These are phyloP conservation scores for Sclerotiophoma versabilis DNA, from an alignment of 2,329 filamentous ascomycete genomes.

Conservation along the genomic window DNA sequence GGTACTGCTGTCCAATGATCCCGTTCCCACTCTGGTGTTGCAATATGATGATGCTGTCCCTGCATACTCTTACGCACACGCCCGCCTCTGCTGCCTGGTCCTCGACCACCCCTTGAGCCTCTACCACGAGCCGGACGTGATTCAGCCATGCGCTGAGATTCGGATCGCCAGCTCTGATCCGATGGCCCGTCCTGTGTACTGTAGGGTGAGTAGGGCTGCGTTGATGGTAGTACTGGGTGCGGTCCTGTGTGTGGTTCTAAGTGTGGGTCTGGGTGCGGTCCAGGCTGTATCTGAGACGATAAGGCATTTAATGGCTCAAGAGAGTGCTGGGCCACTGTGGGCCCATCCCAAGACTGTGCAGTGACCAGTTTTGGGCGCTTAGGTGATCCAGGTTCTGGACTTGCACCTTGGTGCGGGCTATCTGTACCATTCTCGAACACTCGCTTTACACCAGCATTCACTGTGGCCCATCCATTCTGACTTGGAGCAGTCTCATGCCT, in stretches of 20 bases:
- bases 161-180: slow-evolving; percentile 43
- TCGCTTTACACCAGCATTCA: slow-evolving; percentile 54
- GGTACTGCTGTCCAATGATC: slow-evolving; percentile 45
- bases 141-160: slow-evolving; percentile 40
- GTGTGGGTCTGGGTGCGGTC: slow-evolving; percentile 24
- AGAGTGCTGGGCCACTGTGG: slow-evolving; percentile 20
- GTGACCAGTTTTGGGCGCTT: slow-evolving; percentile 56
- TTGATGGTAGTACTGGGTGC: slow-evolving; percentile 30
- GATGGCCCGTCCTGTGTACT: slow-evolving; percentile 37
- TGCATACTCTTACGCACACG: slow-evolving; percentile 50
- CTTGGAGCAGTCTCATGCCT: slow-evolving; percentile 25
- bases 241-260: slow-evolving; percentile 34
- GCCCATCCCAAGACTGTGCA: background rate
- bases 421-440: slow-evolving; percentile 46
- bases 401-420: slow-evolving; percentile 30
- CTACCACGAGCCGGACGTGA: slow-evolving; percentile 44
- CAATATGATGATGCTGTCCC: slow-evolving; percentile 33
- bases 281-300: slow-evolving; percentile 41
- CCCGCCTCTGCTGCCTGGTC: slow-evolving; percentile 48
- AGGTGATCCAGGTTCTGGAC: slow-evolving; percentile 46
- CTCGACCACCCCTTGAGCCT: slow-evolving; percentile 47
- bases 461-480: slow-evolving; percentile 52
- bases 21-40: slow-evolving; percentile 53
- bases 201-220: slow-evolving; percentile 35
- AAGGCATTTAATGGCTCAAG: slow-evolving; percentile 20